A percentile compares a stretch with the other conserved stretches of the same genome.
phyloP scores from a whole-genome alignment of 2,329 filamentous ascomycete species.

The Phoma herbarum region DNA sequence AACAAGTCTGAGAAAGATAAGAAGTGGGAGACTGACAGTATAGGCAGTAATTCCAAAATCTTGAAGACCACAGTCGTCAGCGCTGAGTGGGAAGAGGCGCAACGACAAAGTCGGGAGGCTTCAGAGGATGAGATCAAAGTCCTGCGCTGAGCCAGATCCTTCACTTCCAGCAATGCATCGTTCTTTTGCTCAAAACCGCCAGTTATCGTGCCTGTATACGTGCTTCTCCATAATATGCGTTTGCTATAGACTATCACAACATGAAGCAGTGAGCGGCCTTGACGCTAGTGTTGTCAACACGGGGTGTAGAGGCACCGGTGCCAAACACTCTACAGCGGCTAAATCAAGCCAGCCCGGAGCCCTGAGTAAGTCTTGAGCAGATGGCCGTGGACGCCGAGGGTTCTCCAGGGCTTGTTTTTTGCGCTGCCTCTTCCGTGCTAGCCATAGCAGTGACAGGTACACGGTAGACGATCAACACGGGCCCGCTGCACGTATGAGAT shows the following conservation, averaged over 20 bases:
- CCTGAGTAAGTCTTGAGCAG: background rate
- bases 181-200: background rate
- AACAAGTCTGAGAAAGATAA: conserved; percentile 27
- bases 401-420: background rate
- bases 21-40: conserved; percentile 47
- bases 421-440: background rate
- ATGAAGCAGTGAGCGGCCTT: background rate
- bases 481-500: conserved; percentile 9
- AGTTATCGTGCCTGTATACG: background rate
- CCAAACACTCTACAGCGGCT: background rate
- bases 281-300: background rate
- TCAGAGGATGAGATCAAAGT: conserved; percentile 37
- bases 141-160: conserved; percentile 14
- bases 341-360: background rate
- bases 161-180: conserved; percentile 1
- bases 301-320: background rate
- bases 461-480: conserved; percentile 1
- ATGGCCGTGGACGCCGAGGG: background rate
- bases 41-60: conserved; percentile 46
- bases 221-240: background rate
- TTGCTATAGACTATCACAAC: background rate
- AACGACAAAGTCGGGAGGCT: conserved; percentile 28
- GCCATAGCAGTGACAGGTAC: conserved; percentile 13
- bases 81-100: conserved; percentile 46
- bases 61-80: conserved; percentile 49